Conservation (phyloP, 164 flowering plant genomes). For the Dillenia suffruticosa region DNA sequence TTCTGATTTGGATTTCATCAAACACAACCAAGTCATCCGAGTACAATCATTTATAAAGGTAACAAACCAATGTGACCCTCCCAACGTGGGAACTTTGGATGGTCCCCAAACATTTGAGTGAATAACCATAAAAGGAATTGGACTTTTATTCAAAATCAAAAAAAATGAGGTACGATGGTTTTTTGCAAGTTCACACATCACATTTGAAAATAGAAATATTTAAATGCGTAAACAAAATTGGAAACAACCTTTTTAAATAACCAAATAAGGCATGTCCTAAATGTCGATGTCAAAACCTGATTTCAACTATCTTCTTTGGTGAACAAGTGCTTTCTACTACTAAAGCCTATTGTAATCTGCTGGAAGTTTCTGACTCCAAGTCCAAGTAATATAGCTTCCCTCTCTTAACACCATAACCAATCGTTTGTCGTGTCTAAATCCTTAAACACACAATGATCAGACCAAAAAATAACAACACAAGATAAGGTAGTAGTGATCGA, state of each 20-base stretch:
- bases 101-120: slow-evolving; percentile 17
- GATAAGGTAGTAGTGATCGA: slow-evolving; percentile 12
- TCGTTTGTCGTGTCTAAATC: slow-evolving; percentile 15
- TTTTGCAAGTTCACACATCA: slow-evolving; percentile 16
- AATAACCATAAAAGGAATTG: slow-evolving; percentile 3
- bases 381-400: slow-evolving; percentile 18
- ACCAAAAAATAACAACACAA: slow-evolving; percentile 28
- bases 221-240: slow-evolving; percentile 12
- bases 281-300: slow-evolving; percentile 8
- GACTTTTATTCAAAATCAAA: slow-evolving; percentile 4
- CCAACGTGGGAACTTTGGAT: slow-evolving; percentile 15
- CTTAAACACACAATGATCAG: slow-evolving; percentile 21
- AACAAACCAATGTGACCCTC: background rate
- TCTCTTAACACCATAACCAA: slow-evolving; percentile 18
- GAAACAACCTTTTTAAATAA: slow-evolving; percentile 14
- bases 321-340: background rate
- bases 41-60: slow-evolving; percentile 24
- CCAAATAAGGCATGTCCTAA: slow-evolving; percentile 11
- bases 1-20: too few species aligned
- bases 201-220: slow-evolving; percentile 13
- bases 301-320: background rate
- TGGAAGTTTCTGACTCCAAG: background rate
- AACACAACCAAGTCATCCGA: slow-evolving; percentile 13
- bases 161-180: too few species aligned
- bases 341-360: slow-evolving; percentile 3